Evolutionary conservation across 2,329 filamentous ascomycete genomes (phyloP), one percentile per base, ranked within the genome.

Genomic region (Ambrosiella xylebori): DNA sequence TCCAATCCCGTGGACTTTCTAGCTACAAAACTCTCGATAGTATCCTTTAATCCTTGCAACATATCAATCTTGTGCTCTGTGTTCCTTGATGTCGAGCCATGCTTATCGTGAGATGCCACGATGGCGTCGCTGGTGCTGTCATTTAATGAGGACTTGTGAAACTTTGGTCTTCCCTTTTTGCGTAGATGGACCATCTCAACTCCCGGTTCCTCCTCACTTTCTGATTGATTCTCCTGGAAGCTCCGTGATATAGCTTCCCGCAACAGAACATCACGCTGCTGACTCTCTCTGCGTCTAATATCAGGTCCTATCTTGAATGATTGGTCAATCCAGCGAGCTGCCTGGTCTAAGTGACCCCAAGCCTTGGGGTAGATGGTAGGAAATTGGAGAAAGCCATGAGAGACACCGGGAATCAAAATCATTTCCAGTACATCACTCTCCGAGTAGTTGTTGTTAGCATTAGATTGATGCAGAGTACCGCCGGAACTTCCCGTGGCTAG

Each of bases 361-460:
- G 87, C 90, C 7, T 93, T 88, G 0, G 89, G 89, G 64, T 94
- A 98, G 2, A 96, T 75, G 0, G 80, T 76, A 0, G 88, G 88
- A 66, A 98, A 95, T 66, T 96, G 90, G 64, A 96, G 71, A 69
- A 98, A 98, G 0, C 93, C 93, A 65, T 98, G 93, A 3, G 84
- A 89, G 54, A 95, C 88, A 0, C 91, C 90, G 0, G 90, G 89
- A 3, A 98, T 83, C 27, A 97, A 74, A 15, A 82, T 80, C 1
- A 96, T 86, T 65, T 96, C 88, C 74, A 79, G 38, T 70, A 72
- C 40, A 71, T 69, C 69, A 3, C 61, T 59, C 44, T 60, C 62
- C 19, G 58, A 36, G 15, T 62, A 57, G n/a, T 52, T 44, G 15
- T 56, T 64, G 72, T 68, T 71, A 79, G 66, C 72, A 73, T 58